Conservation (phyloP, 345 rosid species). For the Chamaenerion angustifolium region DNA sequence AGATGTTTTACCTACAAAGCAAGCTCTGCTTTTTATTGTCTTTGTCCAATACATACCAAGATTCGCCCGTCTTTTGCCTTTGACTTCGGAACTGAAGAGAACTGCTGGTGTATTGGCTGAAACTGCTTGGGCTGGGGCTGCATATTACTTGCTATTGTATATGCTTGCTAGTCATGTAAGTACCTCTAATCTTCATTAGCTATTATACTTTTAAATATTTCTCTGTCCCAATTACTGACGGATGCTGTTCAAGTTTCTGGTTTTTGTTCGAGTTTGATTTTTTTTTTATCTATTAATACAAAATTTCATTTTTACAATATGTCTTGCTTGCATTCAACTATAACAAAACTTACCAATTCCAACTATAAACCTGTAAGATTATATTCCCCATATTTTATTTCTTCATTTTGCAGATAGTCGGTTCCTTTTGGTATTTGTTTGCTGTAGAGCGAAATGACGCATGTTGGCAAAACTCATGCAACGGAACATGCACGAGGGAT, state of each 20-base stretch:
- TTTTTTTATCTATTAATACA: too few relatives aligned
- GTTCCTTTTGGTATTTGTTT: constrained; percentile 86
- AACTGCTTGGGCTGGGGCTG: constrained; percentile 99
- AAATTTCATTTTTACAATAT: too few relatives aligned
- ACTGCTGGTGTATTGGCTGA: constrained; percentile 93
- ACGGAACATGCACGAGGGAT: constrained; percentile 19
- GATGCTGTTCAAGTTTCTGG: too few relatives aligned
- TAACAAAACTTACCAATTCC: too few relatives aligned
- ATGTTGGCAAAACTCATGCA: constrained; percentile 61
- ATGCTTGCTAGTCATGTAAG: constrained; percentile 99
- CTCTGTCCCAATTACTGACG: too few relatives aligned
- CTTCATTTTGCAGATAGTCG: constrained; percentile 47
- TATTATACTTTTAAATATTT: too few relatives aligned
- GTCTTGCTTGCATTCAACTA: too few relatives aligned
- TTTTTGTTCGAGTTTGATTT: too few relatives aligned
- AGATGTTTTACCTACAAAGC: constrained; percentile 62
- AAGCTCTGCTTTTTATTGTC: constrained; percentile 51
- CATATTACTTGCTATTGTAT: constrained; percentile 74
- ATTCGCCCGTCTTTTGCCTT: constrained; percentile 50
- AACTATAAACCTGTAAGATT: too few relatives aligned
- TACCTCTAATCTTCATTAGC: constrained; percentile 3
- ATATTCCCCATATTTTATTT: neutral
- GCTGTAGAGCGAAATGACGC: constrained; percentile 71
- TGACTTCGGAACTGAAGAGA: constrained; percentile 81
- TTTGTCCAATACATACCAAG: constrained; percentile 69